Evolutionary conservation across 169 alveolate species (phyloP).

Genomic region (Plasmodium falciparum): DNA sequence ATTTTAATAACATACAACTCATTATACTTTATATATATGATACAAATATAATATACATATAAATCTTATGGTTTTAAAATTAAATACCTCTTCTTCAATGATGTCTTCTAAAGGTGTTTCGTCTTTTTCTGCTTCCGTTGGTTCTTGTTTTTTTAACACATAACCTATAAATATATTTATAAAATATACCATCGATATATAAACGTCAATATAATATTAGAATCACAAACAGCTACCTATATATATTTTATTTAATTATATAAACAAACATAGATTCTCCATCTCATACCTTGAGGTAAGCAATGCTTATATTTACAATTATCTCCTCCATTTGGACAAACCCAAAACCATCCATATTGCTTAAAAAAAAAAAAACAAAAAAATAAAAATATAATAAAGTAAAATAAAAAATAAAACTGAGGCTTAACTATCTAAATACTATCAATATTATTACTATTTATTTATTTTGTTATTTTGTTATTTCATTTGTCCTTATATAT

Average conservation of each 20-base stretch:
- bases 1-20: background rate
- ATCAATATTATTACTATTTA: background rate
- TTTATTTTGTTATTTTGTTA: background rate
- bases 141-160: conserved; percentile 80
- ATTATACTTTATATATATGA: too few relatives aligned
- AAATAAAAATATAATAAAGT: too few relatives aligned
- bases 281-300: conserved; percentile 96
- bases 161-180: conserved; percentile 63
- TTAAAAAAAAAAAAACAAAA: conserved; percentile 19
- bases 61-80: background rate
- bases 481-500: background rate
- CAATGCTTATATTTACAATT: conserved; percentile 97
- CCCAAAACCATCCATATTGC: conserved; percentile 99
- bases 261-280: too few relatives aligned
- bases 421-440: too few relatives aligned
- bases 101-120: conserved; percentile 93
- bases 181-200: background rate
- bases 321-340: conserved; percentile 99
- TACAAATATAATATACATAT: too few relatives aligned
- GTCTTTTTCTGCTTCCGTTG: conserved; percentile 83
- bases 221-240: too few relatives aligned
- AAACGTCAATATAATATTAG: too few relatives aligned
- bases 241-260: too few relatives aligned
- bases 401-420: too few relatives aligned
- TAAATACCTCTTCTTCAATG: conserved; percentile 93